These are phyloP conservation scores for Mycena pura DNA, from an alignment of 768 basidiomycete species.

Conservation along the genomic window DNA sequence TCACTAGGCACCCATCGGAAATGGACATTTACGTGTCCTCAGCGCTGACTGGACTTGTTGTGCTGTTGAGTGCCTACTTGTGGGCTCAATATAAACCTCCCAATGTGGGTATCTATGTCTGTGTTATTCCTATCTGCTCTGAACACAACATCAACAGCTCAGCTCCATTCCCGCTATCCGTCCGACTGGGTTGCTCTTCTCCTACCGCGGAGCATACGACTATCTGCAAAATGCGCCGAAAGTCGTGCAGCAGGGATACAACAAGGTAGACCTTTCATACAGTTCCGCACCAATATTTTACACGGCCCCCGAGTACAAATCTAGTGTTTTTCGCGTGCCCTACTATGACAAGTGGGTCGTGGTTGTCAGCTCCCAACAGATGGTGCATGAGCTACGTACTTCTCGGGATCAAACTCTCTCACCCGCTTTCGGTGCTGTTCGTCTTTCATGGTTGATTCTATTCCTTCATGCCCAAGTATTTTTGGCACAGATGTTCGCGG, in stretches of 20 bases:
- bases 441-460: not conserved
- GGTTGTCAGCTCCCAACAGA: constrained; percentile 46
- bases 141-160: too few species aligned
- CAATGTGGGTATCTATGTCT: too few species aligned
- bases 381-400: constrained; percentile 57
- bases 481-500: not conserved
- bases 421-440: constrained; percentile 35
- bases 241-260: constrained; percentile 42
- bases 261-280: constrained; percentile 28
- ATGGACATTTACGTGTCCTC: too few species aligned
- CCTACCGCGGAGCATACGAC: constrained; percentile 37
- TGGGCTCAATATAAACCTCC: too few species aligned
- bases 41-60: too few species aligned
- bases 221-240: constrained; percentile 31
- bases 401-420: constrained; percentile 41
- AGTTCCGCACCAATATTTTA: not conserved
- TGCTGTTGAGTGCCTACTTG: too few species aligned
- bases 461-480: not conserved
- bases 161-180: constrained; percentile 43
- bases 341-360: constrained; percentile 51
- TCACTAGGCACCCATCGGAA: too few species aligned
- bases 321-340: constrained; percentile 50
- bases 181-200: constrained; percentile 36
- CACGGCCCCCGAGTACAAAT: constrained; percentile 19
- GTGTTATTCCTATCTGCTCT: too few species aligned